A percentile compares a stretch with the other conserved stretches of the same genome.
Conservation (phyloP, 179 eudicot species). For the Actinidia polygama region DNA sequence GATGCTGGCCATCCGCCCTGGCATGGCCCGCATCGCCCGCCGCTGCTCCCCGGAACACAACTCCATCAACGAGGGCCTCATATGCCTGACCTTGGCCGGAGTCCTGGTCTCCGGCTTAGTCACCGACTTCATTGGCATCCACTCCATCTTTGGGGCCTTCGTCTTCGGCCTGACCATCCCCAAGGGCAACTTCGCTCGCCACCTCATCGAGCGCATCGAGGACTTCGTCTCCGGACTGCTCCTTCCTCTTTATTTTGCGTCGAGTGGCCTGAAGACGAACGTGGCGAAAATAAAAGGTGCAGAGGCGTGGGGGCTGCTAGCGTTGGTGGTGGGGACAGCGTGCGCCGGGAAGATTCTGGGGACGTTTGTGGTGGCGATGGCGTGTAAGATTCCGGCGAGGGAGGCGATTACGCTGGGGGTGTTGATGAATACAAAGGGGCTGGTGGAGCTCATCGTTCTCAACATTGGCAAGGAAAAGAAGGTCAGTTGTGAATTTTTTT, state of each 20-base stretch:
- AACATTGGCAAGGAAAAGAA: constrained; percentile 82
- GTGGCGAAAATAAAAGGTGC: constrained; percentile 64
- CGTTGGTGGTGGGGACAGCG: constrained; percentile 63
- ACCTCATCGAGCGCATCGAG: constrained; percentile 78
- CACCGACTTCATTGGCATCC: constrained; percentile 76
- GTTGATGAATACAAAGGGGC: constrained; percentile 81
- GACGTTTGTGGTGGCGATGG: constrained; percentile 50
- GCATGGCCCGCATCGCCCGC: too few relatives aligned
- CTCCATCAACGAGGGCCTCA: too few relatives aligned
- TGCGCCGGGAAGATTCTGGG: constrained; percentile 74
- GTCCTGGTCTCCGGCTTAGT: constrained; percentile 76
- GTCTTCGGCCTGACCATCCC: constrained; percentile 71
- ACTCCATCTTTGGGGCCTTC: constrained; percentile 86
- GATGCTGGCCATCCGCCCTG: too few relatives aligned
- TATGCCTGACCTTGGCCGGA: constrained; percentile 51
- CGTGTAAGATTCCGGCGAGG: constrained; percentile 50
- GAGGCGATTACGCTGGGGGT: constrained; percentile 76
- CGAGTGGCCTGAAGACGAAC: constrained; percentile 76
- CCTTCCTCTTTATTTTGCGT: constrained; percentile 74
- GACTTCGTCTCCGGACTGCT: constrained; percentile 79
- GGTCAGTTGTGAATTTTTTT: constrained; percentile 32
- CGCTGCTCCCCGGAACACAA: too few relatives aligned
- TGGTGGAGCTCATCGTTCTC: constrained; percentile 84
- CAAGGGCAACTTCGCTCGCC: constrained; percentile 68
- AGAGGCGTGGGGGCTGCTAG: constrained; percentile 81